A percentile compares a stretch with the other conserved stretches of the same genome.
These are phyloP conservation scores for Ceratocystis lukuohia DNA, from an alignment of 2,329 filamentous ascomycete genomes.

Conservation along the genomic window DNA sequence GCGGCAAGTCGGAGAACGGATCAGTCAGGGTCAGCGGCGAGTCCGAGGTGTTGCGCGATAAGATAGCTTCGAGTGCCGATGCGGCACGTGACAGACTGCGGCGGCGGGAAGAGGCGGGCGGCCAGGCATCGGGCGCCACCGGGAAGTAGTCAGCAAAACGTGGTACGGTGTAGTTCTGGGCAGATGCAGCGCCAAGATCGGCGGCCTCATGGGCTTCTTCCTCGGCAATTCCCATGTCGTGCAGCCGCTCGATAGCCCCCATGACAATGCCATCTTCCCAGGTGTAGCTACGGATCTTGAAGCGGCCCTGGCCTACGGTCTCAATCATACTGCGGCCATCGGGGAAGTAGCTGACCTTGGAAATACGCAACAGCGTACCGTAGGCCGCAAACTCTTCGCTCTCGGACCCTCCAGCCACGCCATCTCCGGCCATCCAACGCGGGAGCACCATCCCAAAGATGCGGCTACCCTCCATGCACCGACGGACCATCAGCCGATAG, in stretches of 20 bases:
- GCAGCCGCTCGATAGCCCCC: slow-evolving; percentile 60
- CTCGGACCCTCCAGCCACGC: slow-evolving; percentile 23
- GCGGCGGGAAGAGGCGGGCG: neutral
- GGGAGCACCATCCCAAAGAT: slow-evolving; percentile 80
- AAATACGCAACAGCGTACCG: slow-evolving; percentile 65
- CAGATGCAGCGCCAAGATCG: slow-evolving; percentile 31
- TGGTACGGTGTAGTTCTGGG: neutral
- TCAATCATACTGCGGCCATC: slow-evolving; percentile 76
- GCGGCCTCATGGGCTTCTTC: slow-evolving; percentile 63
- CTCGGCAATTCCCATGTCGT: slow-evolving; percentile 69
- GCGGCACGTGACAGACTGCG: neutral
- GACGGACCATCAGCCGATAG: slow-evolving; percentile 77
- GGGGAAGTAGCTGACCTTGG: slow-evolving; percentile 56
- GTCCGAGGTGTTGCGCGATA: neutral
- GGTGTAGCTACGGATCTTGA: slow-evolving; percentile 53
- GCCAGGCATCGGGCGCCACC: neutral
- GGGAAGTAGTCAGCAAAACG: neutral
- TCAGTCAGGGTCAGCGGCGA: neutral
- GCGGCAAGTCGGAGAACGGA: slow-evolving; percentile 14
- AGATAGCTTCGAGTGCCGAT: neutral
- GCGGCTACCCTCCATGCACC: slow-evolving; percentile 56
- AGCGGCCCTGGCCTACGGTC: slow-evolving; percentile 61
- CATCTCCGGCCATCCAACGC: slow-evolving; percentile 35
- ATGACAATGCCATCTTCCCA: slow-evolving; percentile 65
- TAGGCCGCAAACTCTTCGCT: slow-evolving; percentile 49